Conservation (phyloP, 768 basidiomycete genomes). For the Dioszegia crocea region DNA sequence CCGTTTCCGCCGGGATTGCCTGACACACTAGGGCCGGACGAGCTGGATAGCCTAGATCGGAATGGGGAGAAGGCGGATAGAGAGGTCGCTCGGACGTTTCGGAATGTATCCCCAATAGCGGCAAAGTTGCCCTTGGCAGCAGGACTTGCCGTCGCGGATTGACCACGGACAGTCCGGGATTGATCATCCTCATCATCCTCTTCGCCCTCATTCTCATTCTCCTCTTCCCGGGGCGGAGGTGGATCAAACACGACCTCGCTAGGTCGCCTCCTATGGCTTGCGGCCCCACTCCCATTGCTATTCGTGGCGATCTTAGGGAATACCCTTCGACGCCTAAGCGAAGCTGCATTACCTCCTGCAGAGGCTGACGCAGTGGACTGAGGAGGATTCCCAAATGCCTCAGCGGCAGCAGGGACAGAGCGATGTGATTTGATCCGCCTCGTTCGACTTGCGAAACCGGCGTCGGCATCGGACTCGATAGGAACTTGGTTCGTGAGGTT, state of each 20-base stretch:
- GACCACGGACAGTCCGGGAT: not conserved
- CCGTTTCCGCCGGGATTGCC: no score
- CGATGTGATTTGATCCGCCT: slow-evolving; percentile 56
- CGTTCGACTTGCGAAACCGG: slow-evolving; percentile 61
- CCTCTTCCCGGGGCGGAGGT: not conserved
- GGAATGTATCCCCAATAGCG: slow-evolving; percentile 26
- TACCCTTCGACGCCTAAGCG: not conserved
- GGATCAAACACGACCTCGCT: slow-evolving; percentile 8
- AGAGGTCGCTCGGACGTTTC: slow-evolving; percentile 29
- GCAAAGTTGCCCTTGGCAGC: slow-evolving; percentile 1
- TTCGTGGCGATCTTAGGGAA: not conserved
- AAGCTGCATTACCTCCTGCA: not conserved
- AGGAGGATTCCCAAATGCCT: slow-evolving; percentile 15
- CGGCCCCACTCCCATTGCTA: not conserved
- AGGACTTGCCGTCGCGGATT: not conserved
- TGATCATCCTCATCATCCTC: slow-evolving; percentile 2
- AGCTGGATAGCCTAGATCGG: slow-evolving; percentile 11
- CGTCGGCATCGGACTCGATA: slow-evolving; percentile 75
- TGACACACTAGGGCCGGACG: not conserved
- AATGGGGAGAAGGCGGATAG: slow-evolving; percentile 30
- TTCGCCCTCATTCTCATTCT: not conserved
- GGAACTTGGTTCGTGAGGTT: slow-evolving; percentile 55
- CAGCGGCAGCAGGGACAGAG: slow-evolving; percentile 30
- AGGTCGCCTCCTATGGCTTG: not conserved
- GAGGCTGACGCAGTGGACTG: not conserved